Percentiles rank a stretch among this genome's conserved stretches.
Evolutionary conservation across 139 green algal species (phyloP).

Genomic region (Chlamydomonas sp.): DNA sequence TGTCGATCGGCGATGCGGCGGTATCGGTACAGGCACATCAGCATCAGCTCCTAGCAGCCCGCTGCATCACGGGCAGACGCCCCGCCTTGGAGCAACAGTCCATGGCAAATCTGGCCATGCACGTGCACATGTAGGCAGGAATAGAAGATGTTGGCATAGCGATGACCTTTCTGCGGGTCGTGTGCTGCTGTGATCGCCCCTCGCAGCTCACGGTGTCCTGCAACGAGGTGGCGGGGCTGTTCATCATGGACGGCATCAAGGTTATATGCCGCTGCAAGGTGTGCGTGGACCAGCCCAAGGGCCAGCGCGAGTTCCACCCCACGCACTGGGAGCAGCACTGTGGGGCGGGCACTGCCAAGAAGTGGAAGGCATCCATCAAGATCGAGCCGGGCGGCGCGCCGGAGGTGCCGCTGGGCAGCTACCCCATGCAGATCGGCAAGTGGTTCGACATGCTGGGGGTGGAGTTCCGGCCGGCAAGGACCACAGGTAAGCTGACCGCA

Average conservation of each 20-base stretch:
- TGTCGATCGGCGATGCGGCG: no score
- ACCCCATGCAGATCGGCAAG: constrained; percentile 62
- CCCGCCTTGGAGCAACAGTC: no score
- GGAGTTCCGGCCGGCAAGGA: constrained; percentile 47
- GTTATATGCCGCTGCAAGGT: constrained; percentile 59
- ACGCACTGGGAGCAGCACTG: constrained; percentile 71
- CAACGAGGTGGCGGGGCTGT: constrained; percentile 51
- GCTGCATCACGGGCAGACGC: no score
- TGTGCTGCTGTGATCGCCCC: background rate
- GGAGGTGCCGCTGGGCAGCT: constrained; percentile 38
- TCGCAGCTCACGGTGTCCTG: constrained; percentile 56
- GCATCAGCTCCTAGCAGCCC: no score
- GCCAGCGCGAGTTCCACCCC: constrained; percentile 27
- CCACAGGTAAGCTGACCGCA: constrained; percentile 24
- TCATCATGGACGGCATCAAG: constrained; percentile 51
- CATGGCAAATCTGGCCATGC: no score
- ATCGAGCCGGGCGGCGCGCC: constrained; percentile 53
- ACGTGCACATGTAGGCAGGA: no score
- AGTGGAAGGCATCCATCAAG: constrained; percentile 82
- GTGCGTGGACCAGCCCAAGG: constrained; percentile 33
- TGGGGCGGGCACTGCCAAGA: constrained; percentile 73
- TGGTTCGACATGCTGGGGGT: constrained; percentile 63
- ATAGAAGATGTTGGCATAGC: no score
- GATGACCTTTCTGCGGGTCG: no score
- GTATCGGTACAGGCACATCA: no score